Evolutionary conservation across 1,139 yeast species (phyloP).

Genomic region (Saccharomycopsis hybrid): DNA sequence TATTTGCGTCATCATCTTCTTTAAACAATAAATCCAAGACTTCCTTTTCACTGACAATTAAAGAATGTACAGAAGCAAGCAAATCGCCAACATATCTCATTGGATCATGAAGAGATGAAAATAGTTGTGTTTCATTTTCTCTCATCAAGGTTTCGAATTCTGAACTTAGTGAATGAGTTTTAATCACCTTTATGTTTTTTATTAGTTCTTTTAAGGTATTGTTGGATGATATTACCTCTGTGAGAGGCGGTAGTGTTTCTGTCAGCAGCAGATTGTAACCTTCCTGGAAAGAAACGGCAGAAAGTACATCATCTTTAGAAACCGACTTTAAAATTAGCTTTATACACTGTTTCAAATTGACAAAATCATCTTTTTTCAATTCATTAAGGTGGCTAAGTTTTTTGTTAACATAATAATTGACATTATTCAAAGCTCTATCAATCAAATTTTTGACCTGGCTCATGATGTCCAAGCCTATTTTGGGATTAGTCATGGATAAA

Average conservation of each 20-base stretch:
- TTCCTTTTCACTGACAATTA: constrained; percentile 87
- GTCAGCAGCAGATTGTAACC: not conserved
- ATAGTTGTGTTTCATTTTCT: constrained; percentile 42
- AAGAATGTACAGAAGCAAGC: constrained; percentile 80
- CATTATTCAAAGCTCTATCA: constrained; percentile 45
- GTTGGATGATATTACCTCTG: constrained; percentile 9
- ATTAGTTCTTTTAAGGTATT: constrained; percentile 45
- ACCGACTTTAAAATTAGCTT: constrained; percentile 23
- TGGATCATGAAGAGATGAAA: constrained; percentile 73
- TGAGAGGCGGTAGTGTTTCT: not conserved
- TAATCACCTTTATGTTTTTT: constrained; percentile 48
- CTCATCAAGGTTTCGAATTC: constrained; percentile 37
- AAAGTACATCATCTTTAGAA: constrained; percentile 1
- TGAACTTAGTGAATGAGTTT: constrained; percentile 51
- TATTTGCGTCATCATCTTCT: constrained; percentile 29
- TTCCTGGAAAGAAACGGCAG: not conserved
- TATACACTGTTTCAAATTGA: constrained; percentile 34
- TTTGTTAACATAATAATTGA: constrained; percentile 27
- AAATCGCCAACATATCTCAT: constrained; percentile 79
- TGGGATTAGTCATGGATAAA: constrained; percentile 62
- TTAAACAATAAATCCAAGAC: constrained; percentile 52
- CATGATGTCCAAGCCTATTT: constrained; percentile 66
- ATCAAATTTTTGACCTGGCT: constrained; percentile 48
- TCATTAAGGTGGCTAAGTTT: constrained; percentile 24
- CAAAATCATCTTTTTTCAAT: constrained; percentile 28